Evolutionary conservation across 2,329 filamentous ascomycete genomes (phyloP).

Genomic region (Pyricularia sp.): DNA sequence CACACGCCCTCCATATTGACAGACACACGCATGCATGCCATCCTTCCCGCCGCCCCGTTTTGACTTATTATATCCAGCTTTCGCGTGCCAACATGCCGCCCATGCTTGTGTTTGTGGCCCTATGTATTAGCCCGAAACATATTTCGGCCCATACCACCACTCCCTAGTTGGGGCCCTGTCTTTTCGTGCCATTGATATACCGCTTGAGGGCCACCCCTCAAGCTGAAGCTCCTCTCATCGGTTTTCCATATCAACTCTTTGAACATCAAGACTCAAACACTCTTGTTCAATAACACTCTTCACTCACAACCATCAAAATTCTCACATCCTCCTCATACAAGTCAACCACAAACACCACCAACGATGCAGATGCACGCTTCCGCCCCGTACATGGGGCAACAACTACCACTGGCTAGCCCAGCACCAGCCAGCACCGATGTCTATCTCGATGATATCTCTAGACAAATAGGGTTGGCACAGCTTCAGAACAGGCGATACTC

Average conservation of each 20-base stretch:
- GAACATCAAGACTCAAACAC: background rate
- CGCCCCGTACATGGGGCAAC: conserved; percentile 15
- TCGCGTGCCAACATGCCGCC: conserved; percentile 18
- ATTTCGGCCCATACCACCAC: conserved; percentile 12
- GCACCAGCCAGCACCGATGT: conserved; percentile 27
- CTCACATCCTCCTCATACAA: background rate
- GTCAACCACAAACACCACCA: background rate
- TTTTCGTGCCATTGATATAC: conserved; percentile 5
- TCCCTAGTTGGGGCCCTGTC: conserved; percentile 11
- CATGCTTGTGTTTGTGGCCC: conserved; percentile 5
- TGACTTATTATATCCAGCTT: conserved; percentile 18
- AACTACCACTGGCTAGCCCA: conserved; percentile 17
- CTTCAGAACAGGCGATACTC: conserved; percentile 38
- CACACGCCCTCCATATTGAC: conserved; percentile 15
- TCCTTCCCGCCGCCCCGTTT: conserved; percentile 16
- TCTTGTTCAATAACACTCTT: background rate
- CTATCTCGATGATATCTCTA: conserved; percentile 41
- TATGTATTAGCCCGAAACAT: conserved; percentile 2
- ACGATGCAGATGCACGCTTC: conserved; percentile 8
- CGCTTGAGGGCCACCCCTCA: conserved; percentile 6
- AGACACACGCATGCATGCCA: conserved; percentile 19
- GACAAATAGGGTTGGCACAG: conserved; percentile 34
- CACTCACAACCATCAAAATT: background rate
- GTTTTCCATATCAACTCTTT: conserved; percentile 5
- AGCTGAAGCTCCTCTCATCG: conserved; percentile 8